Evolutionary conservation across 805 yeast species (phyloP).

Genomic region (Kazachstania martiniae): DNA sequence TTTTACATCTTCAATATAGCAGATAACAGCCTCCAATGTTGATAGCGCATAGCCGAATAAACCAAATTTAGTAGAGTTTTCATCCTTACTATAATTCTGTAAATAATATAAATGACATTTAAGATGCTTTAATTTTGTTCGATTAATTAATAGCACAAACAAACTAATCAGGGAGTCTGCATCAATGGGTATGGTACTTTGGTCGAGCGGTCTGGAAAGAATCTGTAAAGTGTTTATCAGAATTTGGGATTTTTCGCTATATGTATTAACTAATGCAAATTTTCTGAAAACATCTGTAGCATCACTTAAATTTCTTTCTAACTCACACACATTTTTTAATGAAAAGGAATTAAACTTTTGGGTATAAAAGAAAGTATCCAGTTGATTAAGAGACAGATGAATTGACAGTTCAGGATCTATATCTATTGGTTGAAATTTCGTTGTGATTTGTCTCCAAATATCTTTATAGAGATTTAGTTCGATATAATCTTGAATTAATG

Average conservation of each 20-base stretch:
- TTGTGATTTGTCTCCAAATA: constrained; percentile 43
- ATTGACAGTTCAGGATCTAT: constrained; percentile 5
- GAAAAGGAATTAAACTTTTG: constrained; percentile 18
- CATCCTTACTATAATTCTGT: constrained; percentile 40
- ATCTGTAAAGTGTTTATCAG: constrained; percentile 42
- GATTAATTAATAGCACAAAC: constrained; percentile 57
- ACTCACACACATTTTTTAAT: constrained; percentile 18
- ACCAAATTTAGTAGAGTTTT: constrained; percentile 43
- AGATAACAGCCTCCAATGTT: constrained; percentile 73
- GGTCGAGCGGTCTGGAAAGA: constrained; percentile 31
- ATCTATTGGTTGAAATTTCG: neutral
- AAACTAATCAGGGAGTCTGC: constrained; percentile 77
- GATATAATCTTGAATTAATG: constrained; percentile 55
- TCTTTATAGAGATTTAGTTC: constrained; percentile 59
- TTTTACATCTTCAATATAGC: constrained; percentile 27
- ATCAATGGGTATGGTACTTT: constrained; percentile 34
- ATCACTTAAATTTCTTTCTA: constrained; percentile 35
- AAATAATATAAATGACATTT: constrained; percentile 59
- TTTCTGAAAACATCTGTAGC: constrained; percentile 46
- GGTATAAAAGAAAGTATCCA: constrained; percentile 36
- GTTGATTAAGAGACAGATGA: constrained; percentile 33
- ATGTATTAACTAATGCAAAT: constrained; percentile 36
- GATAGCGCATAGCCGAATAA: constrained; percentile 66
- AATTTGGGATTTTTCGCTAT: constrained; percentile 37
- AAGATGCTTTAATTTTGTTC: constrained; percentile 47